phyloP scores from a whole-genome alignment of 1,139 yeast species.

The Pichia sp. region DNA sequence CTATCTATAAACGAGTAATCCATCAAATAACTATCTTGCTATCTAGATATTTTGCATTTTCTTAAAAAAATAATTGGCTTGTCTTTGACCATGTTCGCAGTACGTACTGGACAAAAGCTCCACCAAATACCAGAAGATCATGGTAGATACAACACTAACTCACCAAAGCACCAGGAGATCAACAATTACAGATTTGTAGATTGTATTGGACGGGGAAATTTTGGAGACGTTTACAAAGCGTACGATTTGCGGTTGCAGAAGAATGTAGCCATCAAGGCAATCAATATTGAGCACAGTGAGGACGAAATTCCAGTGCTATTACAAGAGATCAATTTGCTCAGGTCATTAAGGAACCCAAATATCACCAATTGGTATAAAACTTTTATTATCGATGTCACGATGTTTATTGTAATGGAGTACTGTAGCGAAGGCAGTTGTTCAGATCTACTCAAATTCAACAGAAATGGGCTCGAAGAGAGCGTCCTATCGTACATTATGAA shows the following conservation, averaged over 20 bases:
- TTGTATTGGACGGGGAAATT: constrained; percentile 78
- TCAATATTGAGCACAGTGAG: constrained; percentile 67
- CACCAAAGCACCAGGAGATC: constrained; percentile 16
- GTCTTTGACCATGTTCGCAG: not conserved
- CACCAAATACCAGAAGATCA: not conserved
- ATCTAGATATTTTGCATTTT: not conserved
- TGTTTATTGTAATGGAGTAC: constrained; percentile 90
- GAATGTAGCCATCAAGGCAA: constrained; percentile 77
- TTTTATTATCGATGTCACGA: constrained; percentile 53
- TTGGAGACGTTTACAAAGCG: constrained; percentile 82
- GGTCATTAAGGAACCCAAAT: constrained; percentile 57
- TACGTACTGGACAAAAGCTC: not conserved
- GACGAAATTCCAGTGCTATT: constrained; percentile 67
- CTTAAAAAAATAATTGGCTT: constrained; percentile 26
- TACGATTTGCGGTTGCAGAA: constrained; percentile 21
- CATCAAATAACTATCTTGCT: not conserved
- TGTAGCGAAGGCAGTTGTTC: constrained; percentile 92
- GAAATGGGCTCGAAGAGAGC: constrained; percentile 48
- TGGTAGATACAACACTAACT: not conserved
- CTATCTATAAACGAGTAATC: not conserved
- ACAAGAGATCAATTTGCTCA: constrained; percentile 71
- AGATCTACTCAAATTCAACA: constrained; percentile 56
- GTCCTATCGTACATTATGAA: constrained; percentile 55
- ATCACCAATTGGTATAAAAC: constrained; percentile 66
- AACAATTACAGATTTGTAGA: constrained; percentile 35